phyloP scores from a whole-genome alignment of 192 early-diverging fungal species.

The Backusella morwellensis region DNA sequence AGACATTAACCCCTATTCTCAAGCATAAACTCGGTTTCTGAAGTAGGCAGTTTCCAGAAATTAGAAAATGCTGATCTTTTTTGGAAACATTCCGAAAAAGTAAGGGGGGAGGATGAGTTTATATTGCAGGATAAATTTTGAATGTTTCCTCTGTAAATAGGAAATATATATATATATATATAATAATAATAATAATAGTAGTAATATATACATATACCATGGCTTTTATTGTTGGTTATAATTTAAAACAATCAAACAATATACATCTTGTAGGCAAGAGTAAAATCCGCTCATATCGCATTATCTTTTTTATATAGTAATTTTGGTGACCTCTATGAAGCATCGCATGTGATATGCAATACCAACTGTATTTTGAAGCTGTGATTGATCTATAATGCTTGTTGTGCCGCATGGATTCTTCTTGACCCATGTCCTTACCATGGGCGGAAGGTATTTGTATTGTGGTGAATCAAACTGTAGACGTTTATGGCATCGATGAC shows the following conservation, averaged over 20 bases:
- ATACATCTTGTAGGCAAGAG: no score
- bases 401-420: not conserved
- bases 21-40: no score
- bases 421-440: slow-evolving; percentile 37
- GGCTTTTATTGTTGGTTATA: no score
- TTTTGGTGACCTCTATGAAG: slow-evolving; percentile 12
- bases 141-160: not conserved
- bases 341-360: slow-evolving; percentile 25
- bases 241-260: no score
- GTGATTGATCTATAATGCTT: not conserved
- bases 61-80: not conserved
- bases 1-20: no score
- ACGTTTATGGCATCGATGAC: slow-evolving; percentile 39
- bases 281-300: no score
- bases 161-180: no score
- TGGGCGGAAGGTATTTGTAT: slow-evolving; percentile 46
- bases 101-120: not conserved
- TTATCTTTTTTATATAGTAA: not conserved
- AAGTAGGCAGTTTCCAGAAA: not conserved
- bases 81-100: not conserved
- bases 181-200: no score
- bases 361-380: slow-evolving; percentile 7
- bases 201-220: no score
- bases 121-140: not conserved
- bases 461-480: slow-evolving; percentile 48